phyloP scores from a whole-genome alignment of 768 basidiomycete species.

The Tricholoma bakamatsutake region DNA sequence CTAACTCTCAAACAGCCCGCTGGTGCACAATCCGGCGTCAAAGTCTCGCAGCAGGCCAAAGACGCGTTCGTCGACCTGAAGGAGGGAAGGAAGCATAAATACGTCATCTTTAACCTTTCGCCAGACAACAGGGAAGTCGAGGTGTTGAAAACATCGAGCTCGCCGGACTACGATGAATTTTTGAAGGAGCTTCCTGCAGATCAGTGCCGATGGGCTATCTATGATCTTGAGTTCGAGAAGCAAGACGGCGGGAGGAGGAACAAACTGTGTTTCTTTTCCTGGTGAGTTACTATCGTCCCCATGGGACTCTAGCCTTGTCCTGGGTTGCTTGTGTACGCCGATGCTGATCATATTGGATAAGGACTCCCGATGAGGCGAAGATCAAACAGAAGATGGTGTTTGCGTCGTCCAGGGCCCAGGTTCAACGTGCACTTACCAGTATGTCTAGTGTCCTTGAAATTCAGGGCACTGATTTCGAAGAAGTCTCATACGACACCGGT shows the following conservation, averaged over 20 bases:
- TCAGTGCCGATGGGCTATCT: slow-evolving; percentile 86
- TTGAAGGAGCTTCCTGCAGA: slow-evolving; percentile 62
- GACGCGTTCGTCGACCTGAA: slow-evolving; percentile 41
- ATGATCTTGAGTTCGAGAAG: slow-evolving; percentile 82
- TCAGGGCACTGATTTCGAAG: slow-evolving; percentile 1
- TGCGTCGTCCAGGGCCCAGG: slow-evolving; percentile 67
- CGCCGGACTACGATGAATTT: slow-evolving; percentile 65
- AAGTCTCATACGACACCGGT: slow-evolving; percentile 1
- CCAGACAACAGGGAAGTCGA: slow-evolving; percentile 62
- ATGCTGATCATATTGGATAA: slow-evolving; percentile 32
- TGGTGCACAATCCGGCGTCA: slow-evolving; percentile 32
- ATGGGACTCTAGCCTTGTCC: neutral
- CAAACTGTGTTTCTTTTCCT: slow-evolving; percentile 80
- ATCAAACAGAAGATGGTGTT: slow-evolving; percentile 92
- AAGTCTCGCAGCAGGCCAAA: neutral
- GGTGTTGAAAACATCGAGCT: slow-evolving; percentile 58
- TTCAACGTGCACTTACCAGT: neutral
- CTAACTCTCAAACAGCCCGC: slow-evolving; percentile 39
- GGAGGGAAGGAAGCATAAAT: slow-evolving; percentile 70
- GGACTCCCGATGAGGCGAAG: slow-evolving; percentile 83
- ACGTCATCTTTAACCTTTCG: slow-evolving; percentile 76
- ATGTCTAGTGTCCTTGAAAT: neutral
- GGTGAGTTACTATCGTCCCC: slow-evolving; percentile 46
- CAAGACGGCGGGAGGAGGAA: slow-evolving; percentile 66
- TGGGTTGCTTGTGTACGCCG: neutral